Percentiles rank a stretch among this genome's conserved stretches.
Conservation (phyloP, 257 asterid species). For the Salvia hispanica region DNA sequence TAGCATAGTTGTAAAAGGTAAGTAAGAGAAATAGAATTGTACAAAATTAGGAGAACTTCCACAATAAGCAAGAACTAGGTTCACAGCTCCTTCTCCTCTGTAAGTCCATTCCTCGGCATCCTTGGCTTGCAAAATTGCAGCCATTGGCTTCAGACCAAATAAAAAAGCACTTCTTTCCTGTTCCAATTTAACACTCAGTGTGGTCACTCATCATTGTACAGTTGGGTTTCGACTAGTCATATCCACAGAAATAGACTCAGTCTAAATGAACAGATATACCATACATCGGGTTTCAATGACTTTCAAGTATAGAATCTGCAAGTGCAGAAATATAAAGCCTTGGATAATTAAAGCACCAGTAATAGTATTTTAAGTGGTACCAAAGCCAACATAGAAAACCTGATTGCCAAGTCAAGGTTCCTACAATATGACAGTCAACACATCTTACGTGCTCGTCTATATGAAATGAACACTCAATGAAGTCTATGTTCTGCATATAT, state of each 20-base stretch:
- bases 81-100: conserved; percentile 94
- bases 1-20: conserved; percentile 1
- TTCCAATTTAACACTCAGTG: conserved; percentile 2
- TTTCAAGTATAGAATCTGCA: neutral
- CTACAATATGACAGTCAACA: neutral
- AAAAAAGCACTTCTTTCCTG: conserved; percentile 15
- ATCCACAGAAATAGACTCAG: neutral
- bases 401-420: neutral
- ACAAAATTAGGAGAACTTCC: conserved; percentile 77
- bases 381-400: neutral
- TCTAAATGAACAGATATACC: neutral
- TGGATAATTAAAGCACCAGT: neutral
- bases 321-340: neutral
- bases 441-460: neutral
- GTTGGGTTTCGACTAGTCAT: neutral
- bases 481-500: too few relatives aligned
- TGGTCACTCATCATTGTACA: neutral
- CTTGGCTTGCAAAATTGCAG: conserved; percentile 56
- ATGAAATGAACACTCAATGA: neutral
- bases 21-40: conserved; percentile 21
- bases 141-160: conserved; percentile 54
- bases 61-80: conserved; percentile 78
- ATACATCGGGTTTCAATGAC: neutral
- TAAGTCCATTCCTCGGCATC: conserved; percentile 85
- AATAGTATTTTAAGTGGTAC: neutral